phyloP scores from a whole-genome alignment of 2,329 filamentous ascomycete genomes.

The Cercospora citrullina region DNA sequence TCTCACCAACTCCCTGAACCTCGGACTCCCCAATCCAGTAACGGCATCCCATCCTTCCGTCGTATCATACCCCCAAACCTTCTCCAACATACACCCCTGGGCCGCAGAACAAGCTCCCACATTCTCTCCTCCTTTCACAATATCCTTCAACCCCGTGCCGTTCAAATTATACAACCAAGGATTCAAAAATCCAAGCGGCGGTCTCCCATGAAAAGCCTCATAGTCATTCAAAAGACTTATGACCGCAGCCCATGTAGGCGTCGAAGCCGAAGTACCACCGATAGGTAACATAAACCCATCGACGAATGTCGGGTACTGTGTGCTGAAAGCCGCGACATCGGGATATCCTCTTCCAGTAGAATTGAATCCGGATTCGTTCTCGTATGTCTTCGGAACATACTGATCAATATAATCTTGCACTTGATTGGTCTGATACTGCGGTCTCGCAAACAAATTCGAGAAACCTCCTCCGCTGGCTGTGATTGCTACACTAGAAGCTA shows the following conservation, averaged over 20 bases:
- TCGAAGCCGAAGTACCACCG: constrained; percentile 52
- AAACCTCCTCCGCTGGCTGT: constrained; percentile 43
- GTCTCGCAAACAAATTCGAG: constrained; percentile 46
- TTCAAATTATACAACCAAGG: constrained; percentile 58
- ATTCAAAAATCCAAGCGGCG: constrained; percentile 53
- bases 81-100: constrained; percentile 18
- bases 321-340: constrained; percentile 51
- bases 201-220: constrained; percentile 51
- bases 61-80: constrained; percentile 22
- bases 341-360: constrained; percentile 45
- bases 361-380: constrained; percentile 46
- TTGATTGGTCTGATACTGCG: constrained; percentile 45
- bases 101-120: constrained; percentile 23
- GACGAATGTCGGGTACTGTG: constrained; percentile 39
- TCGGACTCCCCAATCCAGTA: constrained; percentile 26
- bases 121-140: constrained; percentile 39
- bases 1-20: constrained; percentile 16
- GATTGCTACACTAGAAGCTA: constrained; percentile 18
- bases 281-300: constrained; percentile 37
- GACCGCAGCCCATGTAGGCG: constrained; percentile 59
- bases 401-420: constrained; percentile 42
- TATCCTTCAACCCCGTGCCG: constrained; percentile 52
- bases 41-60: constrained; percentile 27
- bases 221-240: constrained; percentile 64
- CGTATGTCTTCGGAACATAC: constrained; percentile 43